A percentile compares a stretch with the other conserved stretches of the same genome.
phyloP scores from a whole-genome alignment of 2,329 filamentous ascomycete genomes.

The Sarocladium strictum region DNA sequence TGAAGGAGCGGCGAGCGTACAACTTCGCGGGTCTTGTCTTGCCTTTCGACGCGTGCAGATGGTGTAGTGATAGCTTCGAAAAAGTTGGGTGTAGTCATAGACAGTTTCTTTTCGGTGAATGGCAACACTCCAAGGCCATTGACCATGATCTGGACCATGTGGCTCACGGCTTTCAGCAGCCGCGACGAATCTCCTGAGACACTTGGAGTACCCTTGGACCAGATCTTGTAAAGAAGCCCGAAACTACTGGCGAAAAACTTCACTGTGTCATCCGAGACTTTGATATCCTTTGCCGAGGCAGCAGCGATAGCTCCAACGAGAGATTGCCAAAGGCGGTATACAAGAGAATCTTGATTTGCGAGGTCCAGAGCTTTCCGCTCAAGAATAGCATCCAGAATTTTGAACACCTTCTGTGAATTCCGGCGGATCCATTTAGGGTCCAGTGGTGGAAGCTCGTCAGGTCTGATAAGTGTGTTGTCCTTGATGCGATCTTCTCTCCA shows the following conservation, averaged over 20 bases:
- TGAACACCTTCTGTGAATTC: constrained; percentile 60
- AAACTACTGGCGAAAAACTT: constrained; percentile 70
- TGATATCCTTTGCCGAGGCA: constrained; percentile 80
- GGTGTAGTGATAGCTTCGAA: constrained; percentile 61
- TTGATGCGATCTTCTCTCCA: constrained; percentile 73
- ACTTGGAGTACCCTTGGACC: constrained; percentile 35
- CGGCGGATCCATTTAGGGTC: constrained; percentile 84
- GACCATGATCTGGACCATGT: constrained; percentile 43
- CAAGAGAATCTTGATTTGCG: constrained; percentile 49
- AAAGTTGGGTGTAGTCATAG: constrained; percentile 43
- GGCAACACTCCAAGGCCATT: constrained; percentile 50
- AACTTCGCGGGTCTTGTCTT: constrained; percentile 42
- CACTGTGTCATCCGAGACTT: constrained; percentile 76
- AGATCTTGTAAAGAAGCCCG: constrained; percentile 62
- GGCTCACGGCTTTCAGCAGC: constrained; percentile 36
- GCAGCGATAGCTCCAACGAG: constrained; percentile 58
- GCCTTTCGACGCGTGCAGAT: constrained; percentile 52
- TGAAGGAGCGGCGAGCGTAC: constrained; percentile 59
- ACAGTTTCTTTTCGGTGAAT: constrained; percentile 56
- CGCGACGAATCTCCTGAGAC: not conserved
- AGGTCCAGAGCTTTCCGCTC: constrained; percentile 57
- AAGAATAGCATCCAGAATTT: constrained; percentile 53
- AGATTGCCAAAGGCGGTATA: constrained; percentile 51
- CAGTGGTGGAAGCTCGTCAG: constrained; percentile 75
- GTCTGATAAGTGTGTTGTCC: constrained; percentile 49